phyloP scores from a whole-genome alignment of 768 basidiomycete species.

The Russula lepida region DNA sequence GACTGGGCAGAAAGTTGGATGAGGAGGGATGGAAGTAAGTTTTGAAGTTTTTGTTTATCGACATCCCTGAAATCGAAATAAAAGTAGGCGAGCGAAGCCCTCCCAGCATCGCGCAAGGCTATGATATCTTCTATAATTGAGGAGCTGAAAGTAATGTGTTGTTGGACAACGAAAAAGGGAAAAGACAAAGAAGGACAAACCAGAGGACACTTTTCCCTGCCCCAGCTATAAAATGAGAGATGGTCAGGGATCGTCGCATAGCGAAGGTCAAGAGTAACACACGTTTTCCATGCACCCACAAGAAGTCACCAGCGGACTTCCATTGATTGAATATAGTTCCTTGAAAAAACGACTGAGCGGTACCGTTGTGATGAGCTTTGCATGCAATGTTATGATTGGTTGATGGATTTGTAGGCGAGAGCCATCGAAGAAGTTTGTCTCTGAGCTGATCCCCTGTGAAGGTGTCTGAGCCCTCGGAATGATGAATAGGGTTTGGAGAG shows the following conservation, averaged over 20 bases:
- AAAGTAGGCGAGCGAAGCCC: background rate
- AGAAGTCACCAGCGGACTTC: too few species aligned
- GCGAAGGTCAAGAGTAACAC: too few species aligned
- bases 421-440: too few species aligned
- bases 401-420: too few species aligned
- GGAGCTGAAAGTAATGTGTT: background rate
- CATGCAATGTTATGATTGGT: too few species aligned
- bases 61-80: slow-evolving; percentile 1
- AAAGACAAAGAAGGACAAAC: background rate
- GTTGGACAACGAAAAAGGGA: background rate
- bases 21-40: background rate
- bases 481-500: too few species aligned
- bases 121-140: slow-evolving; percentile 1
- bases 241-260: background rate
- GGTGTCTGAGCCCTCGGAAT: too few species aligned
- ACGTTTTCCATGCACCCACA: too few species aligned
- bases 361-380: too few species aligned
- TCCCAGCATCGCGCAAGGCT: background rate
- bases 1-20: background rate
- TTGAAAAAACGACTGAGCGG: too few species aligned
- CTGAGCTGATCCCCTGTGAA: too few species aligned
- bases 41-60: background rate
- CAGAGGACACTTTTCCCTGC: background rate
- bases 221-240: background rate
- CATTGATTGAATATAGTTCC: too few species aligned